Base-by-base conservation (phyloP, 768 basidiomycete species). In the Phylloporus sp. region DNA sequence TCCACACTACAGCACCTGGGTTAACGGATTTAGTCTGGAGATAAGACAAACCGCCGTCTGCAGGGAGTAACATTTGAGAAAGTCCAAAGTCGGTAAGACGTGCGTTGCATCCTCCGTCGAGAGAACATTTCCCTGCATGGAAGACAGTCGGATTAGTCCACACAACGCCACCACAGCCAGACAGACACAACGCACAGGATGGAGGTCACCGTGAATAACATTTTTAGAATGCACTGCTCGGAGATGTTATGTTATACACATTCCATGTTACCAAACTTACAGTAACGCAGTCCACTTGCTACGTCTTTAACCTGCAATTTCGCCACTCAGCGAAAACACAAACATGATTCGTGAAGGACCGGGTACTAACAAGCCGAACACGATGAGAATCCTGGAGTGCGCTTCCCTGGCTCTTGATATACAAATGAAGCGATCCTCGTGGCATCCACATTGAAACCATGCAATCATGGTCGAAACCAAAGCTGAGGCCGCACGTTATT, bases 391-490 rank as follows among this genome's bases (percentile, higher is more conserved):
- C 10, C 3, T 36, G 7, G 17, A 37, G 37, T 6, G 1, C 7
- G 0, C 17, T 6, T 15, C 4, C 13, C 28, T 27, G 1, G 4
- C 6, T 6, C 9, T 15, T 20, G 13, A 52, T 9, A 31, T 50
- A 50, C 0, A 38, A 26, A 13, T 0, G 1, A 4, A 52, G 48
- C 1, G 48, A 28, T 26, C 50, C 50, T 15, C 17, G 7, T 11
- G 48, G 31, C 50, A 50, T 50, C 48, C 36, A 50, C 41, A 10
- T 24, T 6, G 48, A 34, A 43, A 52, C 50, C 40, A 52, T 38
- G 40, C 48, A 52, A 1, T 9, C 15, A 39, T 52, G 3, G 15
- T 39, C 21, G 17, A 49, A 51, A 18, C 24, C 50, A 8, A 52
- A 52, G 1, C 10, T 23, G 3, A 2, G 18, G 6, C 43, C 52